These are phyloP conservation scores for Leishmania gerbilli DNA, from an alignment of 208 protist genomes.

Conservation along the genomic window DNA sequence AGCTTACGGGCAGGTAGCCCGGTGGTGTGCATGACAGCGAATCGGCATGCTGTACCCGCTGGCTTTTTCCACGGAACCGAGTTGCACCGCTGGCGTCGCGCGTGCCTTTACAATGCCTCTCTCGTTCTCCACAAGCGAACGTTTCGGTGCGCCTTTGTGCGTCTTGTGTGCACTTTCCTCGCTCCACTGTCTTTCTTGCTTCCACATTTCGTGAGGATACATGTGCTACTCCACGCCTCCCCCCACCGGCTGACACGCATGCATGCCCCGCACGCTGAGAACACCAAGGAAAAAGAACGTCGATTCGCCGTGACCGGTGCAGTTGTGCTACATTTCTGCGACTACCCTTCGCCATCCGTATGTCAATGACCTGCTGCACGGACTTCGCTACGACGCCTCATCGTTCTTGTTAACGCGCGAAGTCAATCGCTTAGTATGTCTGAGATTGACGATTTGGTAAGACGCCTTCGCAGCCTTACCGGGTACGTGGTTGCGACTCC, in stretches of 20 bases:
- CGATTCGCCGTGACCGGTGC: not conserved
- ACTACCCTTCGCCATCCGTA: not conserved
- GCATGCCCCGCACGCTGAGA: not conserved
- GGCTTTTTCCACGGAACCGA: not conserved
- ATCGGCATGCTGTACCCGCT: not conserved
- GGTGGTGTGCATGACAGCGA: not conserved
- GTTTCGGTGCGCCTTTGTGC: not conserved
- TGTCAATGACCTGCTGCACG: not conserved
- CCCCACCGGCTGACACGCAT: not conserved
- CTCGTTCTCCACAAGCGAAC: not conserved
- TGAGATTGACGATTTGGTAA: constrained; percentile 66
- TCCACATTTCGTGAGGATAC: not conserved
- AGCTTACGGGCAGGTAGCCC: not conserved
- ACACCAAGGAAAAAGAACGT: not conserved
- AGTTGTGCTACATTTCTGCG: not conserved
- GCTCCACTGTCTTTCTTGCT: no score
- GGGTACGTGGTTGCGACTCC: constrained; percentile 40
- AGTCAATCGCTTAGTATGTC: constrained; percentile 3
- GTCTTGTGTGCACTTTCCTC: not conserved
- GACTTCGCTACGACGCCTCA: no score
- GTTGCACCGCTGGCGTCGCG: not conserved
- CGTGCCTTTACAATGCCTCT: not conserved
- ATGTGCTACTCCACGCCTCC: not conserved
- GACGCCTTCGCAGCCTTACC: constrained; percentile 67
- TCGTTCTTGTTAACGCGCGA: no score